phyloP scores from a whole-genome alignment of 2,329 filamentous ascomycete genomes.

The Fusarium sp. region DNA sequence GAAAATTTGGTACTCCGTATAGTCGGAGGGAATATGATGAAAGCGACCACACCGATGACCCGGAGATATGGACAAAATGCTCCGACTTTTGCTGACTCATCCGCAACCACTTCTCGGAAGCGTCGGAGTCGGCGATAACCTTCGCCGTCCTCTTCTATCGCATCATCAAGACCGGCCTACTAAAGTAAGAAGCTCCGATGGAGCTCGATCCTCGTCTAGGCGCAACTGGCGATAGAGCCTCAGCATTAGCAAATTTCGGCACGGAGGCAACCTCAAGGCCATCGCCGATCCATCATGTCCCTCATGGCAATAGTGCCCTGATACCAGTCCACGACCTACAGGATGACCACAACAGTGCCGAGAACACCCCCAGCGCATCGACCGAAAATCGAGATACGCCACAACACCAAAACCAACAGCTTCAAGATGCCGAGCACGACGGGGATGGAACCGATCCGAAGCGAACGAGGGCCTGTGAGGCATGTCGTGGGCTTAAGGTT shows the following conservation, averaged over 20 bases:
- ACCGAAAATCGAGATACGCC: constrained; percentile 25
- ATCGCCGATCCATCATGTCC: constrained; percentile 28
- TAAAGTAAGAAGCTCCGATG: constrained; percentile 38
- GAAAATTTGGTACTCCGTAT: not conserved
- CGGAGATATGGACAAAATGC: constrained; percentile 5
- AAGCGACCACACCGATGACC: not conserved
- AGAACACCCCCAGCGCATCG: constrained; percentile 37
- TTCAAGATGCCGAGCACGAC: constrained; percentile 31
- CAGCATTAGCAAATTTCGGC: constrained; percentile 18
- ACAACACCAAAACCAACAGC: constrained; percentile 19
- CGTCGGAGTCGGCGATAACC: constrained; percentile 45
- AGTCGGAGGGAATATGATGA: not conserved
- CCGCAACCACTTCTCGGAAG: not conserved
- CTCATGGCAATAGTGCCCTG: constrained; percentile 1
- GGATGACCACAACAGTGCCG: constrained; percentile 20
- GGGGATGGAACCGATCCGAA: constrained; percentile 60
- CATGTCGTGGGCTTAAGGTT: constrained; percentile 79
- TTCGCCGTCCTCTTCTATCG: constrained; percentile 39
- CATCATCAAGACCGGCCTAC: constrained; percentile 24
- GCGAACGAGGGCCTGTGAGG: constrained; percentile 76
- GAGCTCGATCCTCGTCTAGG: constrained; percentile 46
- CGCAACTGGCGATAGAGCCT: constrained; percentile 37
- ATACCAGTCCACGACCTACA: constrained; percentile 19
- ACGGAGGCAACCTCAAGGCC: constrained; percentile 21
- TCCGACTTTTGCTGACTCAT: constrained; percentile 37